Evolutionary conservation across 805 yeast genomes (phyloP), one percentile per base, ranked within the genome.

Genomic region (Lachancea thermotolerans): DNA sequence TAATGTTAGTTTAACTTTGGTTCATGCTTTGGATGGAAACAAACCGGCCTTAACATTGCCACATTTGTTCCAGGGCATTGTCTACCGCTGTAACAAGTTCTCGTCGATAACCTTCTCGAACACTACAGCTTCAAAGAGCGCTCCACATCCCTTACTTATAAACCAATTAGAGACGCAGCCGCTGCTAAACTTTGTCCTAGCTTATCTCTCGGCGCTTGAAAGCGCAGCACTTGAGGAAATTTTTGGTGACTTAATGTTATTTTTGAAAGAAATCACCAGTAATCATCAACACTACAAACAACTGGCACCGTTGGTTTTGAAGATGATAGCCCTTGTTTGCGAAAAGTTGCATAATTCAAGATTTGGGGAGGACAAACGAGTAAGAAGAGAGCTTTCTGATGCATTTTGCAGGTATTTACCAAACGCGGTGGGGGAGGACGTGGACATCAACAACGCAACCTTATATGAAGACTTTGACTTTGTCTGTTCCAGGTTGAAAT

Each of bases 21-120:
- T 79, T 10, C 88, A 85, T 59, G 81, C 85, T 2, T 66, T 90
- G 40, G 96, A 90, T 64, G 91, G 93, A 0, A 84, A 95, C 7
- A 77, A 85, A 51, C 85, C 95, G 0, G 85, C 80, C 46, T 55
- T 77, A 4, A 84, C 95, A 0, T 67, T 88, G 11, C 90, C 95
- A 0, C 74, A 77, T 53, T 66, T 89, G 4, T 69, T 86, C 52
- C 71, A 76, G 31, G 56, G 65, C 15, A 44, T 62, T 11, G 52
- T 62, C 7, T 35, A 44, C 33, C 56, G 67, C 32, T 57, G 56
- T 41, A 59, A 62, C 35, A 51, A 47, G 16, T 51, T 35, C 35
- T 42, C 56, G 4, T 43, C 50, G 11, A 39, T 50, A 1, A 56
- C 55, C 35, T 58, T 63, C 35, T 56, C 63, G 5, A 44, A 47